Evolutionary conservation across 805 yeast genomes (phyloP), one percentile per base, ranked within the genome.

Genomic region (Saccharomycopsis malanga): DNA sequence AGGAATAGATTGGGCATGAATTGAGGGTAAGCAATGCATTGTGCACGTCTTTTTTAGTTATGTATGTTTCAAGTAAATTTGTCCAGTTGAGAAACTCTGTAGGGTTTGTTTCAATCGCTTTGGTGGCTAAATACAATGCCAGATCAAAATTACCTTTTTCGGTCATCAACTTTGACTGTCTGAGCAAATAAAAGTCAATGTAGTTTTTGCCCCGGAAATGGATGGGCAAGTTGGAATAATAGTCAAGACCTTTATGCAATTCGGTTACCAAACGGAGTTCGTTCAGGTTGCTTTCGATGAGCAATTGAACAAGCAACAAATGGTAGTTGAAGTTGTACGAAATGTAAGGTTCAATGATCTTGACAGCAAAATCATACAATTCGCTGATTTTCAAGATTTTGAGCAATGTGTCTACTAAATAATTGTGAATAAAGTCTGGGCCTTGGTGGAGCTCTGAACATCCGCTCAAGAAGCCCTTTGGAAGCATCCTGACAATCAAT

Each of bases 11-110:
- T 5, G 95, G 95, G 40, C 87, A 73, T 1, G 87, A 76, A 59
- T 87, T 87, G 53, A 87, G 66, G 0, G 89, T 72, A 34, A 77
- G 58, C 35, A 87, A 64, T 0, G 95, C 94, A 51, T 67, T 69
- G 34, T 69, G 67, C 54, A 69, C 77, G 57, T 85, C 77, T 42
- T 71, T 74, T 39, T 58, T 64, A 32, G 79, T 62, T 17, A 83
- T 71, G 56, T 86, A 80, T 30, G 78, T 73, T 51, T 78, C 68
- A 4, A 83, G 74, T 38, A 87, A 66, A 32, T 69, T 66, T 49
- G 74, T 75, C 96, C 96, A 87, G 24, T 83, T 67, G 44, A 72
- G 74, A 59, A 81, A 87, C 59, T 83, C 91, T 1, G 86, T 70
- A 0, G 95, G 95, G n/a, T 84, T 68, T 2, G 83, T 69, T 43